Evolutionary conservation across 169 alveolate species (phyloP).

Genomic region (Plasmodium adleri): DNA sequence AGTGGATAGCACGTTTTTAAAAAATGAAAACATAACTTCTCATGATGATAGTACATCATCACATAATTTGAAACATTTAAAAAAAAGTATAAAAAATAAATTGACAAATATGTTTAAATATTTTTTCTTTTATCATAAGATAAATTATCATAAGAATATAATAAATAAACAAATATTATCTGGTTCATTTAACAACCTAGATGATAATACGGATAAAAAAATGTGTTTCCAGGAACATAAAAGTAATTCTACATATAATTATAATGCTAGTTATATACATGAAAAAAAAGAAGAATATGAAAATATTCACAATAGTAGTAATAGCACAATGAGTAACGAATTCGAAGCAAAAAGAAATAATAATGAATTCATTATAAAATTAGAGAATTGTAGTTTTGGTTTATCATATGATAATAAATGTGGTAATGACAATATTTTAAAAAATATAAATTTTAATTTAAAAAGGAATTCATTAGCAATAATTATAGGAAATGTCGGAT

Average conservation of each 20-base stretch:
- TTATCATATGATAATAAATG: background rate
- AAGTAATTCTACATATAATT: background rate
- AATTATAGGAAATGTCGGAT: slow-evolving; percentile 93
- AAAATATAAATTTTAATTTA: slow-evolving; percentile 51
- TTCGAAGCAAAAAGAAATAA: slow-evolving; percentile 1
- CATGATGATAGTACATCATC: too few relatives aligned
- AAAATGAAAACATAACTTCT: slow-evolving; percentile 6
- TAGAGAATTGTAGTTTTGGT: slow-evolving; percentile 49
- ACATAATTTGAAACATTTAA: background rate
- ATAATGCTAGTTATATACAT: background rate
- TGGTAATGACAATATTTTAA: slow-evolving; percentile 7
- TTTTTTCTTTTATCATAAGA: slow-evolving; percentile 10
- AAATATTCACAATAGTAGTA: too few relatives aligned
- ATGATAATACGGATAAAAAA: slow-evolving; percentile 5
- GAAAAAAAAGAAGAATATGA: background rate
- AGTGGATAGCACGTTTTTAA: background rate
- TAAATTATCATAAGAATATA: slow-evolving; percentile 3
- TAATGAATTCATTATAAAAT: slow-evolving; percentile 21
- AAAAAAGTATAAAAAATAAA: background rate
- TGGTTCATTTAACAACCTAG: slow-evolving; percentile 9
- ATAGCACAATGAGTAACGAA: background rate
- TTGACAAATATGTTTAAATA: background rate
- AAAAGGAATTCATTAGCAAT: slow-evolving; percentile 56
- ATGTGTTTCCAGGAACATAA: background rate
- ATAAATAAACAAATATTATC: slow-evolving; percentile 34